These are phyloP conservation scores for Nyctanthes arbortristis DNA, from an alignment of 257 asterid genomes.

Conservation along the genomic window DNA sequence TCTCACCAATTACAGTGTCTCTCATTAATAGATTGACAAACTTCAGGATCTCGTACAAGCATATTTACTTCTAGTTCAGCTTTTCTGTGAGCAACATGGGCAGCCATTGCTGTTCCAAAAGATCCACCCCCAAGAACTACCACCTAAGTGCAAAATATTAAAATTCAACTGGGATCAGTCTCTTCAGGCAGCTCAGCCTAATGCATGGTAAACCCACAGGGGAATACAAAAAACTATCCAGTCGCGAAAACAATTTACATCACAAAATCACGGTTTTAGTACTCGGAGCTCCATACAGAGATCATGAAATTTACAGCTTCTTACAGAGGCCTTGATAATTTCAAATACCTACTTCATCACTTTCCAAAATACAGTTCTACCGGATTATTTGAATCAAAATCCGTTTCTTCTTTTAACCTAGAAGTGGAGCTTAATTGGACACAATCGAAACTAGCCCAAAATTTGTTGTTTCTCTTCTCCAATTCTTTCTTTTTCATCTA, in stretches of 20 bases:
- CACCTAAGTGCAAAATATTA: conserved; percentile 44
- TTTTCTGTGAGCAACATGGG: conserved; percentile 81
- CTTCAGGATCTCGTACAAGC: conserved; percentile 76
- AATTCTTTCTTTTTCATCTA: background rate
- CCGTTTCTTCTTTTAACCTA: background rate
- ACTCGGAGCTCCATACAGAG: background rate
- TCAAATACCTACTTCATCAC: background rate
- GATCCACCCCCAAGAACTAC: conserved; percentile 98
- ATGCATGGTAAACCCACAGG: background rate
- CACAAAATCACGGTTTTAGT: conserved; percentile 6
- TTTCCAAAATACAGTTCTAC: background rate
- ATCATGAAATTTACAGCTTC: background rate
- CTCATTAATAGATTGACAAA: conserved; percentile 67
- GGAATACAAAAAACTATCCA: background rate
- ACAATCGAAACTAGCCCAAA: background rate
- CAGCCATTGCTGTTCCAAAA: conserved; percentile 94
- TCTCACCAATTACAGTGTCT: conserved; percentile 60
- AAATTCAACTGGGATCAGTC: background rate
- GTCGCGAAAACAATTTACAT: background rate
- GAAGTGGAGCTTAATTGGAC: conserved; percentile 7
- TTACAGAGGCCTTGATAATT: background rate
- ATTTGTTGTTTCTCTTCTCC: background rate
- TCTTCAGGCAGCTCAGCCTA: background rate
- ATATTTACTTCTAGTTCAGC: conserved; percentile 64
- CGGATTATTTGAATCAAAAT: background rate